Evolutionary conservation across 2,329 filamentous ascomycete species (phyloP), one percentile per base, ranked within the genome.

Genomic region (Aspergillus chevalieri): DNA sequence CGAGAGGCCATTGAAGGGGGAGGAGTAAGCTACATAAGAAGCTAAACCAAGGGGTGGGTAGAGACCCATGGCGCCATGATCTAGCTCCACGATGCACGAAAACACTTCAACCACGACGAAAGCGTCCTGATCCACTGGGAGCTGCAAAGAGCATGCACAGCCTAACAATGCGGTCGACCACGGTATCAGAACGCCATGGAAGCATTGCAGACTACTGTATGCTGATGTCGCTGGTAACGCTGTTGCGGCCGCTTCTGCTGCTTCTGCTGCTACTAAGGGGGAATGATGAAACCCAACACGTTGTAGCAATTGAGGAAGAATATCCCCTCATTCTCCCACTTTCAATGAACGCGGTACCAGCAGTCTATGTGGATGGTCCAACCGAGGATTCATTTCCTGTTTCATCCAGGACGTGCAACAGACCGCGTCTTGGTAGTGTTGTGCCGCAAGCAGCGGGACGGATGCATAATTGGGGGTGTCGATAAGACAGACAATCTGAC

Each of bases 81-180:
- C 52, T 50, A 43, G 38, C 22, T 24, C 57, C n/a, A 33, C 47
- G 48, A 58, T 54, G 57, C 57, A 56, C 52, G 52, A 43, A 30
- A 43, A 43, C 57, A 57, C 38, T 60, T 50, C 58, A 56, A 54
- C 48, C 52, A 58, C 61, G 58, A 65, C 61, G 57, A 57, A 63
- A 57, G 60, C 60, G 57, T 62, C 43, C 45, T 46, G 19, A 38
- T 49, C 28, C 47, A 49, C 49, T 48, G 36, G 34, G 17, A 22
- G 19, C 38, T 41, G 38, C 38, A 46, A 39, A 17, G 38, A 36
- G 38, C 5, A 22, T 44, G 17, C 22, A 15, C 17, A 33, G 41
- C 22, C 38, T 26, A 38, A 15, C 10, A 22, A 17, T 44, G 44
- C 19, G 12, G 49, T 39, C 21, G 45, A 34, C 15, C 14, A 36